These are phyloP conservation scores for Apiospora saccharicola DNA, from an alignment of 2,329 filamentous ascomycete species.

Conservation along the genomic window DNA sequence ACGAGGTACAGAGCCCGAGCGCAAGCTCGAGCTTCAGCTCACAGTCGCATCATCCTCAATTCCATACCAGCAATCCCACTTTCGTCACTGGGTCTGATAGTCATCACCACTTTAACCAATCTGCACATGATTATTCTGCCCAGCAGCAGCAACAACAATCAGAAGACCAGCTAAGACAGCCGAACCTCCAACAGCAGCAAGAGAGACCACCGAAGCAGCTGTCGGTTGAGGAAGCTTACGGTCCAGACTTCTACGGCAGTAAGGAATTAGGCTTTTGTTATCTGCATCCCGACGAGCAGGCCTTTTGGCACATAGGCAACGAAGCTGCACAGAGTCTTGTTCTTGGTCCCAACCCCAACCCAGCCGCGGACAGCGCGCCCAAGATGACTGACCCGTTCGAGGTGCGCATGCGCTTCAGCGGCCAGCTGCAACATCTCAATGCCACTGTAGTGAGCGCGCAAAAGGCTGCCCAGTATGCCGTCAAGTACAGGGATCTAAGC, in stretches of 20 bases:
- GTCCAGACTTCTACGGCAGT: conserved; percentile 15
- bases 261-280: conserved; percentile 12
- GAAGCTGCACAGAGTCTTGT: conserved; percentile 9
- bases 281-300: conserved; percentile 11
- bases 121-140: not conserved
- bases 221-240: not conserved
- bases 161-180: not conserved
- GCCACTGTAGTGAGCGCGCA: conserved; percentile 88
- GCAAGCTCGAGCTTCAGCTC: conserved; percentile 14
- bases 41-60: not conserved
- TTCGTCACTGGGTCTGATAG: not conserved
- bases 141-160: conserved; percentile 4
- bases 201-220: not conserved
- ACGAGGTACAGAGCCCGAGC: not conserved
- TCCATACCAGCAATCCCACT: not conserved
- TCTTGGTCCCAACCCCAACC: not conserved
- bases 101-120: not conserved
- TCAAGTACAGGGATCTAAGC: conserved; percentile 93
- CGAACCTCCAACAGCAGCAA: not conserved
- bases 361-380: conserved; percentile 18
- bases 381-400: conserved; percentile 86
- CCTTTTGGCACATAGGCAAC: conserved; percentile 22
- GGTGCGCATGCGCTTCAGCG: conserved; percentile 96
- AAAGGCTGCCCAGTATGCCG: conserved; percentile 92
- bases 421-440: conserved; percentile 87